phyloP scores from a whole-genome alignment of 148 eudicot species.

The Talinum fruticosum region DNA sequence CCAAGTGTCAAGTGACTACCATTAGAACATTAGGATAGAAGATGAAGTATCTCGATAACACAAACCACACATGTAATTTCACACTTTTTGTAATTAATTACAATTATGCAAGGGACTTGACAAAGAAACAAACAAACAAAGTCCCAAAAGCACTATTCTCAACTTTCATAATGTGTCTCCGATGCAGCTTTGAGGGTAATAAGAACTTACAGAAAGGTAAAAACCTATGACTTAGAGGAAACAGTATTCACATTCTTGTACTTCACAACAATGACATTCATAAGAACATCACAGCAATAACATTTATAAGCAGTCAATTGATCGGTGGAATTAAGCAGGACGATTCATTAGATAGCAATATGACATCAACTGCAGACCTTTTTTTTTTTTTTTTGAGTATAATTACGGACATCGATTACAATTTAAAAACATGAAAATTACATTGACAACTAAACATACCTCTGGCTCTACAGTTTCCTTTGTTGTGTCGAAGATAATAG shows the following conservation, averaged over 20 bases:
- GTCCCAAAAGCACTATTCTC: background rate
- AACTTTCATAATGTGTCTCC: background rate
- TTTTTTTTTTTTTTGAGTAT: too few species aligned
- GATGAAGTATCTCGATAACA: too few species aligned
- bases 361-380: too few species aligned
- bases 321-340: background rate
- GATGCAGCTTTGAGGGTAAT: background rate
- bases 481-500: conserved; percentile 76
- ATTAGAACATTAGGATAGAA: too few species aligned
- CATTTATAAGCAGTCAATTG: background rate
- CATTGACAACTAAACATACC: conserved; percentile 38
- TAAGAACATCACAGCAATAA: too few species aligned
- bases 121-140: background rate
- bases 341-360: background rate
- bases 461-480: conserved; percentile 75
- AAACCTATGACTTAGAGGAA: background rate
- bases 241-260: background rate
- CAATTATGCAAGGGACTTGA: too few species aligned
- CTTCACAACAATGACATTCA: background rate
- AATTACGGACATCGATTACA: background rate
- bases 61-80: too few species aligned
- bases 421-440: background rate
- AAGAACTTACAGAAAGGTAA: background rate
- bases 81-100: too few species aligned
- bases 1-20: too few species aligned